Conservation (phyloP, 2,329 filamentous ascomycete species). For the Pestalotiopsis sp. region DNA sequence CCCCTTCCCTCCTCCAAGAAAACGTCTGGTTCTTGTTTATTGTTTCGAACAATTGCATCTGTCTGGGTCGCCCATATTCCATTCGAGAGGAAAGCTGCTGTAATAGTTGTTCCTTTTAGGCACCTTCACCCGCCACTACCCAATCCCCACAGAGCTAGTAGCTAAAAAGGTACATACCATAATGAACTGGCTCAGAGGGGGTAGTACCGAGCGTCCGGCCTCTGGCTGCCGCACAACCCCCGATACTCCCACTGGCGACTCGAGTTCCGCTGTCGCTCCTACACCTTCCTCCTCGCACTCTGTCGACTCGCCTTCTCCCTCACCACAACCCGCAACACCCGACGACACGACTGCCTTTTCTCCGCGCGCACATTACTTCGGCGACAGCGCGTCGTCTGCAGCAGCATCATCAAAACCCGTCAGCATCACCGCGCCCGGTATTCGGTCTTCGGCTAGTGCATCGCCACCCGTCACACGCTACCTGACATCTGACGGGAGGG, state of each 20-base stretch:
- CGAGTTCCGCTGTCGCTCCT: conserved; percentile 22
- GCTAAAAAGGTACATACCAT: conserved; percentile 18
- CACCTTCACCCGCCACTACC: conserved; percentile 2
- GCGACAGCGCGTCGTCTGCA: conserved; percentile 17
- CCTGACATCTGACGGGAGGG: conserved; percentile 11
- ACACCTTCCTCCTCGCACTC: conserved; percentile 41
- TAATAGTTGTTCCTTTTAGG: conserved; percentile 2
- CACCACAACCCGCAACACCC: conserved; percentile 46
- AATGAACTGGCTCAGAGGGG: conserved; percentile 14
- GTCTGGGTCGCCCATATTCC: neutral
- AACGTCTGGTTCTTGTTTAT: neutral
- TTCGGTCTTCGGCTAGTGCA: conserved; percentile 21
- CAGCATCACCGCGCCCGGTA: conserved; percentile 29
- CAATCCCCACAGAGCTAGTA: conserved; percentile 9
- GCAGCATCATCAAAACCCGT: conserved; percentile 37
- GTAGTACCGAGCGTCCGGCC: conserved; percentile 14
- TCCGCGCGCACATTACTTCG: conserved; percentile 28
- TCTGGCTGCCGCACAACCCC: conserved; percentile 16
- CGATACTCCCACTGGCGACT: conserved; percentile 14
- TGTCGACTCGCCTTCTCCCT: conserved; percentile 36
- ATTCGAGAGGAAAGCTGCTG: neutral
- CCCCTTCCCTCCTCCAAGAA: neutral
- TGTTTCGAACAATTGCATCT: neutral
- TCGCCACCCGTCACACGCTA: conserved; percentile 20
- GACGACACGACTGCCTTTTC: conserved; percentile 31